Conservation (phyloP, 2,329 filamentous ascomycete genomes). For the Phialophora macrospora region DNA sequence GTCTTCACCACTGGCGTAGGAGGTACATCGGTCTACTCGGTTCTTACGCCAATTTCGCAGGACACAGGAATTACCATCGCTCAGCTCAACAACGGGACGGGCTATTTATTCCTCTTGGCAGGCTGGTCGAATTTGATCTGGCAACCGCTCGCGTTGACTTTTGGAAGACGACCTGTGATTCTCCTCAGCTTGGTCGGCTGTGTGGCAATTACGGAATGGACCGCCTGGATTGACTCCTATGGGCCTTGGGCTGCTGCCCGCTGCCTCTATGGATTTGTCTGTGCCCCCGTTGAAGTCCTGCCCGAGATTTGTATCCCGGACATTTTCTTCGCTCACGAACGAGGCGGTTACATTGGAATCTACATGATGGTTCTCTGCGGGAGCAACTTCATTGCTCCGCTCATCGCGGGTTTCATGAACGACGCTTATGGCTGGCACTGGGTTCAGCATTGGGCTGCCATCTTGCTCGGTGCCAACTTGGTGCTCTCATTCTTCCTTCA, state of each 20-base stretch:
- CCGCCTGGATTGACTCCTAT: constrained; percentile 49
- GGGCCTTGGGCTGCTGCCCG: constrained; percentile 56
- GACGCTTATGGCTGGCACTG: constrained; percentile 37
- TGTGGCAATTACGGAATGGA: constrained; percentile 40
- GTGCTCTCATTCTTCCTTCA: constrained; percentile 32
- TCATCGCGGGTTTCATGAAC: constrained; percentile 35
- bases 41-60: constrained; percentile 47
- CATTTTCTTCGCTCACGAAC: constrained; percentile 43
- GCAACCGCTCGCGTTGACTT: constrained; percentile 54
- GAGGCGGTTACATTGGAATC: constrained; percentile 34
- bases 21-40: constrained; percentile 42
- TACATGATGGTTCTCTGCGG: constrained; percentile 33
- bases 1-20: constrained; percentile 38
- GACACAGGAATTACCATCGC: constrained; percentile 50
- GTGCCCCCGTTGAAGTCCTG: constrained; percentile 55
- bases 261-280: constrained; percentile 55
- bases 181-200: constrained; percentile 42
- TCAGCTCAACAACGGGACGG: constrained; percentile 55
- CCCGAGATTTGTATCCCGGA: constrained; percentile 45
- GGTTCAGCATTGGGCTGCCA: constrained; percentile 32
- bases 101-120: constrained; percentile 51
- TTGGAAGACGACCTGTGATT: constrained; percentile 43
- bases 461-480: constrained; percentile 23
- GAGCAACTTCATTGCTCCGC: constrained; percentile 30
- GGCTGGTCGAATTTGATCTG: constrained; percentile 53